Base-by-base conservation (phyloP, 306 rosid species). In the Vigna nakashimae region DNA sequence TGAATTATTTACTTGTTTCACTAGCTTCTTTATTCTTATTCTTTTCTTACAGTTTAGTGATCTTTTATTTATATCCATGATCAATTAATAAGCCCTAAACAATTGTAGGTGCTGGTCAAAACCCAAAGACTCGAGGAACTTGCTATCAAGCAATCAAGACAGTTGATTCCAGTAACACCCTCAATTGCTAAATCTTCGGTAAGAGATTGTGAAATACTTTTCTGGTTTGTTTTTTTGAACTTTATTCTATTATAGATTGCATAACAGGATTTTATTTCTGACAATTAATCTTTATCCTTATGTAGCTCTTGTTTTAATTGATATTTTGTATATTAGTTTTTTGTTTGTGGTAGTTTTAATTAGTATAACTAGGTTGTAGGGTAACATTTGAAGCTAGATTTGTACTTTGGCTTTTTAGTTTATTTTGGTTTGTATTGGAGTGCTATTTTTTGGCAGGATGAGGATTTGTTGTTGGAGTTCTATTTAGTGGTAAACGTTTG, bases 121-220 rank as follows among this genome's bases (percentile, higher is more conserved):
- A 90, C 97, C 18, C 97, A 94, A 46, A 92, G 96, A 88, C 98
- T 87, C 34, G 98, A 94, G 84, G 98, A 94, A 80, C 83, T 94
- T 90, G 97, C 97, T 52, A 87, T 94, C 65, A 94, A 94, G 87
- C 97, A 94, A 80, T 91, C 96, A 6, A 89, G 94, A 89, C 98
- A 94, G 66, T 77, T 94, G 81, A 90, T 94, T 83, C 97, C 98
- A 34, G 97, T 94, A 80, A 94, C 95, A 65, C 97, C 97, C 52
- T 85, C 94, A n/a, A 82, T 87, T 93, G 91, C 94, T 52, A 92
- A 94, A 85, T 82, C 93, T 84, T 86, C 65, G 81, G 98, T 94
- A 56, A 78, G 84, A 56, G 20, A 63, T 70, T 51, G 30, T 66
- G 53, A 59, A 59, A 77, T 66, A 80, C 28, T 57, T 17, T 80